Evolutionary conservation across 129 eudicot genomes (phyloP).

Genomic region (Apium graveolens): DNA sequence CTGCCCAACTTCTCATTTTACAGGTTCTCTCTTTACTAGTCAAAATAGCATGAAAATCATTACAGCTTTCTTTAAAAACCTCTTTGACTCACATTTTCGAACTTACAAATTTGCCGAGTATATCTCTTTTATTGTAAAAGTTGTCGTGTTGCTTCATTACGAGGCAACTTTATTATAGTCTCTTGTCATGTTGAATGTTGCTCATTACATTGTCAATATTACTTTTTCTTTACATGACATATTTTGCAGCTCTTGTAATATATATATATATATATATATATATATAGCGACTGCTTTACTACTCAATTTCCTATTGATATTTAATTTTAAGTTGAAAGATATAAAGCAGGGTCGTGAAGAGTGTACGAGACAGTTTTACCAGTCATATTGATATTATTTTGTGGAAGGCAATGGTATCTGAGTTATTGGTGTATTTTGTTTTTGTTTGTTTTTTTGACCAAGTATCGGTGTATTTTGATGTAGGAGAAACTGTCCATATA

Average conservation of each 20-base stretch:
- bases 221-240: not conserved
- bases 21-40: slow-evolving; percentile 50
- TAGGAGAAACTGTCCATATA: not conserved
- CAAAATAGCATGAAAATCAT: not conserved
- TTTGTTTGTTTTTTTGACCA: too few species aligned
- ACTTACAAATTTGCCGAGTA: not conserved
- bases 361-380: not conserved
- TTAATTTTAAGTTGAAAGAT: not conserved
- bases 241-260: not conserved
- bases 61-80: not conserved
- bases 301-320: not conserved
- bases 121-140: not conserved
- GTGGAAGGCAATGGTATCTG: not conserved
- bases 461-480: not conserved
- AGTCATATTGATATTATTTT: not conserved
- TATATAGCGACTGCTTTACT: not conserved
- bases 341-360: not conserved
- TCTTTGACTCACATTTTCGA: not conserved
- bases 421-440: not conserved
- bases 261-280: too few species aligned
- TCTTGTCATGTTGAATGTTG: not conserved
- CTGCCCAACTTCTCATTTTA: slow-evolving; percentile 63
- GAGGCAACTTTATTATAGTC: not conserved
- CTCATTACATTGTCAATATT: not conserved
- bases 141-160: not conserved